Evolutionary conservation across 106 monocot genomes (phyloP).

Genomic region (Narthecium ossifragum): DNA sequence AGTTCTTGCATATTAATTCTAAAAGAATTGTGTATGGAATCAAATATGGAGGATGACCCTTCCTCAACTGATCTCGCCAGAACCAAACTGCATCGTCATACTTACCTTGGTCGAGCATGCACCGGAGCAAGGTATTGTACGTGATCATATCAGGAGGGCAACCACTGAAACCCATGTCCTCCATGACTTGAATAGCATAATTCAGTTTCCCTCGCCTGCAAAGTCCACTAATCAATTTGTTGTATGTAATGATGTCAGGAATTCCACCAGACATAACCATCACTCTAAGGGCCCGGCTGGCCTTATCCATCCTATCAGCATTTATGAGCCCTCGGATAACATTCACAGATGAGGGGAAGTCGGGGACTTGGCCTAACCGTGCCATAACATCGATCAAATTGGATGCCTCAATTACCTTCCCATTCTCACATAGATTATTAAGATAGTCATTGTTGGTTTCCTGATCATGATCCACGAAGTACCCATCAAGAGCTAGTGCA

Average conservation of each 20-base stretch:
- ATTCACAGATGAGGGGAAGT: conserved; percentile 42
- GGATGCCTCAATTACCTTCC: conserved; percentile 53
- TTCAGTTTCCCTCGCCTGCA: conserved; percentile 47
- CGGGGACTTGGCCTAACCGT: conserved; percentile 59
- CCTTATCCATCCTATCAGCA: conserved; percentile 40
- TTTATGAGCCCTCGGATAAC: conserved; percentile 57
- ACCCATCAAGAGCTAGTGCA: conserved; percentile 21
- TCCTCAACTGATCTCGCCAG: conserved; percentile 55
- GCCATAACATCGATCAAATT: conserved; percentile 66
- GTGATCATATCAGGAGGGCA: conserved; percentile 73
- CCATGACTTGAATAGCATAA: conserved; percentile 28
- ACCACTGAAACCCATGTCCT: conserved; percentile 59
- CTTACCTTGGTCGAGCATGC: conserved; percentile 36
- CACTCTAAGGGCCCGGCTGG: conserved; percentile 29
- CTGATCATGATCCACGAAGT: conserved; percentile 34
- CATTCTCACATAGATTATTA: conserved; percentile 32
- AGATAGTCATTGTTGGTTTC: conserved; percentile 46
- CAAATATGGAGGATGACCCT: conserved; percentile 54
- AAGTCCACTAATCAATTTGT: conserved; percentile 61
- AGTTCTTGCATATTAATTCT: conserved; percentile 60
- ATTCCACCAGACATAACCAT: conserved; percentile 65
- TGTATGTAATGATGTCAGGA: conserved; percentile 70
- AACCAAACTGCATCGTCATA: conserved; percentile 48
- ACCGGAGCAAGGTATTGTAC: conserved; percentile 61
- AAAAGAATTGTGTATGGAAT: conserved; percentile 61